These are phyloP conservation scores for Chenopodium formosanum DNA, from an alignment of 148 eudicot species.

Conservation along the genomic window DNA sequence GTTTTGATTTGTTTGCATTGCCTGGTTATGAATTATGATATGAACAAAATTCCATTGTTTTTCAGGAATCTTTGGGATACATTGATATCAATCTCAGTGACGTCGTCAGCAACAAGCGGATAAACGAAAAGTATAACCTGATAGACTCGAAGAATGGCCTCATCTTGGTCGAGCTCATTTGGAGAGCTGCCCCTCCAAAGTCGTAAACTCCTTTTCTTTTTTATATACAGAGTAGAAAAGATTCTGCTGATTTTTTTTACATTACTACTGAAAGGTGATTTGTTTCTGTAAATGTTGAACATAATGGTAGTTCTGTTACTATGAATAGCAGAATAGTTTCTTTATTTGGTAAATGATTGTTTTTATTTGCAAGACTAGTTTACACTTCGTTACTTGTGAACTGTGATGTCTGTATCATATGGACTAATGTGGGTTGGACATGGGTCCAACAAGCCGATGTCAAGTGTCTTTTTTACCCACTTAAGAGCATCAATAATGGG, in stretches of 20 bases:
- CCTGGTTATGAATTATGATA: background rate
- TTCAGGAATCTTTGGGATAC: slow-evolving; percentile 81
- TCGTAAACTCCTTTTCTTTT: background rate
- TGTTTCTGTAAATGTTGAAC: slow-evolving; percentile 21
- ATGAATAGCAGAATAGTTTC: background rate
- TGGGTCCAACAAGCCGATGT: background rate
- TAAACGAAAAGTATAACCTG: slow-evolving; percentile 76
- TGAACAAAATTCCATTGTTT: background rate
- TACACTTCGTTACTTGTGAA: background rate
- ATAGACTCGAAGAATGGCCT: slow-evolving; percentile 86
- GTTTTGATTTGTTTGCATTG: background rate
- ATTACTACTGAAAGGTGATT: background rate
- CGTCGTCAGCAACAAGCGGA: slow-evolving; percentile 77
- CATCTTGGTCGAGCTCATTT: slow-evolving; percentile 77
- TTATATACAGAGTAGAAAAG: background rate
- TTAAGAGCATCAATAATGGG: too few species aligned
- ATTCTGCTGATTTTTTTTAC: slow-evolving; percentile 7
- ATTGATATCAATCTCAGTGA: slow-evolving; percentile 68
- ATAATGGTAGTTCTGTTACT: background rate
- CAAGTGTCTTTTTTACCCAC: too few species aligned
- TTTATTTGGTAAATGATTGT: background rate
- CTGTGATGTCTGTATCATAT: background rate
- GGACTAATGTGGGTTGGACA: too few species aligned
- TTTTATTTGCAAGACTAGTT: background rate
- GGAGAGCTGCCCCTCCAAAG: slow-evolving; percentile 51